Percentiles rank a stretch among this genome's conserved stretches.
These are phyloP conservation scores for Sarocladiaceae sp. DNA, from an alignment of 2,329 filamentous ascomycete genomes.

Conservation along the genomic window DNA sequence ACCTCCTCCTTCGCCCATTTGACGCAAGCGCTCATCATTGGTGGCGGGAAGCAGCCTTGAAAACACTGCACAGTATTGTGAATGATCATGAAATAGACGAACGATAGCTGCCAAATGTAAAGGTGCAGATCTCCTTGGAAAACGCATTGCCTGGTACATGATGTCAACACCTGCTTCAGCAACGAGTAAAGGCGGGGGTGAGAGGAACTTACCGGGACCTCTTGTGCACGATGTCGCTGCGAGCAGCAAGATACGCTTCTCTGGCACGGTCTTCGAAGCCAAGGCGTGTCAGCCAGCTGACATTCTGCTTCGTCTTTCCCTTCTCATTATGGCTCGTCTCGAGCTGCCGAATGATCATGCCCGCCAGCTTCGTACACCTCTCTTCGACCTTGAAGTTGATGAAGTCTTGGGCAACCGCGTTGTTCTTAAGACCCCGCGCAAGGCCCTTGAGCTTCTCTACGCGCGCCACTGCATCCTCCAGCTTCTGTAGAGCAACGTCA, in stretches of 20 bases:
- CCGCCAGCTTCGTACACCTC: constrained; percentile 69
- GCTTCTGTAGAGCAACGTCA: constrained; percentile 83
- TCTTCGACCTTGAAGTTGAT: constrained; percentile 89
- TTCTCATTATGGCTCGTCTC: constrained; percentile 71
- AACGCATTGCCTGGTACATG: constrained; percentile 69
- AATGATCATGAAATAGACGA: constrained; percentile 91
- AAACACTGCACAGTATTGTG: constrained; percentile 89
- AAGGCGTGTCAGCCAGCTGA: constrained; percentile 76
- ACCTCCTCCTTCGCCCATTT: constrained; percentile 98
- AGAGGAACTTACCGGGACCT: constrained; percentile 61
- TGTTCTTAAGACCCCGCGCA: constrained; percentile 74
- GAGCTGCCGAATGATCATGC: constrained; percentile 69
- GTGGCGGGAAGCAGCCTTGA: constrained; percentile 76
- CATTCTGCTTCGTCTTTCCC: constrained; percentile 71
- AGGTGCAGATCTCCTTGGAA: constrained; percentile 90
- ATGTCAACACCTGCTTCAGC: background rate
- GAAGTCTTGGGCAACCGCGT: constrained; percentile 81
- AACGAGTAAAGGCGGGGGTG: constrained; percentile 8
- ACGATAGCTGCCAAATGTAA: constrained; percentile 93
- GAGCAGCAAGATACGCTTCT: constrained; percentile 76
- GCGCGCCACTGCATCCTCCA: constrained; percentile 74
- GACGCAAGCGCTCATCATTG: constrained; percentile 89
- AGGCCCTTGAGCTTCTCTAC: constrained; percentile 82
- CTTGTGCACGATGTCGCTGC: constrained; percentile 71
- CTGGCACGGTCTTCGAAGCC: constrained; percentile 87